Evolutionary conservation across 108 stramenopile species (phyloP).

Genomic region (Pelagomonas calceolata): DNA sequence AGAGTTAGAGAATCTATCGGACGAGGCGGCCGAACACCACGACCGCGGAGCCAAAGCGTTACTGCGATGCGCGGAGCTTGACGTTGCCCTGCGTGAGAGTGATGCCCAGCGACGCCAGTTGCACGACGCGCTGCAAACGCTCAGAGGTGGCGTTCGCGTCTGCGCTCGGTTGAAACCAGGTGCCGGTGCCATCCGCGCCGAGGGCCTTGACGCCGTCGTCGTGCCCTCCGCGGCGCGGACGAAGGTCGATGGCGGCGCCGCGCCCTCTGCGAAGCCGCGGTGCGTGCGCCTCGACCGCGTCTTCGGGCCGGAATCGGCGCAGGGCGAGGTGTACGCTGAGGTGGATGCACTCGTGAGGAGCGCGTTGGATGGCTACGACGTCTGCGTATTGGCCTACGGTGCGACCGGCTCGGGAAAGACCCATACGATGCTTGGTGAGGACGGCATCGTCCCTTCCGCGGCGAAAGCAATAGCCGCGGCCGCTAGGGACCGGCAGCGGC

Average conservation of each 20-base stretch:
- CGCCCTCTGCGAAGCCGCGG: no score
- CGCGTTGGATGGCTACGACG: conserved; percentile 74
- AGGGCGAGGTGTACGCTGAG: conserved; percentile 18
- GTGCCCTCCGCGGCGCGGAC: no score
- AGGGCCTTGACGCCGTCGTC: no score
- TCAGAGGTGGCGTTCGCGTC: conserved; percentile 88
- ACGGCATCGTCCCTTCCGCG: conserved; percentile 6
- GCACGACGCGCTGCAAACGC: conserved; percentile 86
- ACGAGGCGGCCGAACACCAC: no score
- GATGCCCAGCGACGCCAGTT: conserved; percentile 45
- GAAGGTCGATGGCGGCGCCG: no score
- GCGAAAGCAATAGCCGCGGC: background rate
- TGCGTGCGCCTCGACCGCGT: conserved; percentile 16
- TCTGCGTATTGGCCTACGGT: conserved; percentile 84
- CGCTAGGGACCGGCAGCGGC: background rate
- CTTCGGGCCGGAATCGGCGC: conserved; percentile 12
- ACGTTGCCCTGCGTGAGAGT: conserved; percentile 46
- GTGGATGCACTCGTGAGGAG: conserved; percentile 50
- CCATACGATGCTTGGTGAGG: conserved; percentile 25
- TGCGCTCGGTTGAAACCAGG: conserved; percentile 75
- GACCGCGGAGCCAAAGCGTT: no score
- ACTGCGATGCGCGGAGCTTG: conserved; percentile 35
- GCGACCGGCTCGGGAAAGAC: conserved; percentile 54
- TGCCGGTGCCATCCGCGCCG: no score
- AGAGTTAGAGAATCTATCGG: no score